Percentiles rank a stretch among this genome's conserved stretches.
Evolutionary conservation across 2,329 filamentous ascomycete species (phyloP).

Genomic region (Ilyonectria robusta): DNA sequence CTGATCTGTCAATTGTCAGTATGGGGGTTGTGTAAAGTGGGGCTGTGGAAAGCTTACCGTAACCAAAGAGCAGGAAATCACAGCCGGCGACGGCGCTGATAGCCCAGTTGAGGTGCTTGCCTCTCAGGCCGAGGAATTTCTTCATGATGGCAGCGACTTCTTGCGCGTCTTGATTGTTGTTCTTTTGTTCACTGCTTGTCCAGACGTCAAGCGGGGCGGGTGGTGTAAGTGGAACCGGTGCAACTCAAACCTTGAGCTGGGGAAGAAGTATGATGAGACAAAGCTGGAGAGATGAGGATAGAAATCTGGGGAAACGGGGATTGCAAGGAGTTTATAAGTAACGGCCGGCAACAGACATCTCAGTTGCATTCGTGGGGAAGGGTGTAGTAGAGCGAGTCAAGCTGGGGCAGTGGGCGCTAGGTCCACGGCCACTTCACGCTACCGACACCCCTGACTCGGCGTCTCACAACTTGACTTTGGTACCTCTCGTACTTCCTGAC

Average conservation of each 20-base stretch:
- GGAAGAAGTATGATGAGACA: background rate
- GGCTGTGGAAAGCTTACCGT: constrained; percentile 56
- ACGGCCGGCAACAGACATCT: constrained; percentile 12
- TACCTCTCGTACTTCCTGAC: constrained; percentile 4
- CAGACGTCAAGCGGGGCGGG: background rate
- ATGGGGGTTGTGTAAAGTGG: constrained; percentile 31
- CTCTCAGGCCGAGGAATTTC: constrained; percentile 75
- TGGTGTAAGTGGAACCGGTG: constrained; percentile 19
- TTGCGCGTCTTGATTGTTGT: background rate
- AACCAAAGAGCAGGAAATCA: constrained; percentile 76
- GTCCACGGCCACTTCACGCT: constrained; percentile 30
- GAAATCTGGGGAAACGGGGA: constrained; percentile 22
- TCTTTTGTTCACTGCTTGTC: constrained; percentile 6
- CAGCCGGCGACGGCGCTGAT: constrained; percentile 80
- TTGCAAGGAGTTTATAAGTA: constrained; percentile 34
- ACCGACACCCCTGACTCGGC: constrained; percentile 34
- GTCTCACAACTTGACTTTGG: constrained; percentile 31
- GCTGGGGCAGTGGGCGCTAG: constrained; percentile 27
- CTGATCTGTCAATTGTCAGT: constrained; percentile 67
- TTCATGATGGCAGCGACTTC: constrained; percentile 45
- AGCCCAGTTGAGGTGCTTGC: constrained; percentile 76
- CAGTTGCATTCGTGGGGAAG: constrained; percentile 19
- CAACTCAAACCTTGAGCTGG: constrained; percentile 1
- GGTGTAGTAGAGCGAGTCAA: constrained; percentile 39
- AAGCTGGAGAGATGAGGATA: constrained; percentile 13